phyloP scores from a whole-genome alignment of 345 rosid species.

The Rhodomyrtus tomentosa region DNA sequence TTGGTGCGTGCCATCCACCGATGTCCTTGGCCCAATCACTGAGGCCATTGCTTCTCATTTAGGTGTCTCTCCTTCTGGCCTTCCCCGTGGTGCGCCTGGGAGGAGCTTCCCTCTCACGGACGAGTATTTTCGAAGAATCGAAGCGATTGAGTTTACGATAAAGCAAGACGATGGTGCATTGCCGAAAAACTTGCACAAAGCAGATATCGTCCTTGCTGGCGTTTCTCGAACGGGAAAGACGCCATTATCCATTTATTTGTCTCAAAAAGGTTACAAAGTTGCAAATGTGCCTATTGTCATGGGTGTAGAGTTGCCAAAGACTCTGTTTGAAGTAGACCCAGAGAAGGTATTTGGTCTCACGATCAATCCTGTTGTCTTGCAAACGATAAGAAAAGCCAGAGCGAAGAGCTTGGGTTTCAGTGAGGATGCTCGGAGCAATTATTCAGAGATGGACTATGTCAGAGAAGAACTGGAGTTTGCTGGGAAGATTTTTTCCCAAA shows the following conservation, averaged over 20 bases:
- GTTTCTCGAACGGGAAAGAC: slow-evolving; percentile 89
- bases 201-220: slow-evolving; percentile 66
- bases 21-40: slow-evolving; percentile 80
- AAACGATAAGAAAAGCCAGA: slow-evolving; percentile 60
- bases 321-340: slow-evolving; percentile 50
- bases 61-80: slow-evolving; percentile 76
- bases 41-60: slow-evolving; percentile 70
- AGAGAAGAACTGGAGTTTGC: slow-evolving; percentile 62
- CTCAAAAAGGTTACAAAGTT: slow-evolving; percentile 83
- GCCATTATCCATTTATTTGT: slow-evolving; percentile 63
- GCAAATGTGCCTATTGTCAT: slow-evolving; percentile 78
- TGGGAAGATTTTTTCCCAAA: slow-evolving; percentile 44
- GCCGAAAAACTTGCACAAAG: slow-evolving; percentile 58
- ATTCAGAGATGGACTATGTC: slow-evolving; percentile 69
- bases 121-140: slow-evolving; percentile 59
- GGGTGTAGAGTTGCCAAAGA: slow-evolving; percentile 54
- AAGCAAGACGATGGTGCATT: slow-evolving; percentile 84
- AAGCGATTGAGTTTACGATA: slow-evolving; percentile 84
- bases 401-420: slow-evolving; percentile 65
- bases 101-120: slow-evolving; percentile 39
- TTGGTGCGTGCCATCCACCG: slow-evolving; percentile 64
- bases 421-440: slow-evolving; percentile 36
- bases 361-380: slow-evolving; percentile 60
- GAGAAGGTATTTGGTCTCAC: slow-evolving; percentile 71
- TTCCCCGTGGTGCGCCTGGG: slow-evolving; percentile 64